Percentiles rank a stretch among this genome's conserved stretches.
Evolutionary conservation across 208 protist genomes (phyloP).

Genomic region (Angomonas deanei): DNA sequence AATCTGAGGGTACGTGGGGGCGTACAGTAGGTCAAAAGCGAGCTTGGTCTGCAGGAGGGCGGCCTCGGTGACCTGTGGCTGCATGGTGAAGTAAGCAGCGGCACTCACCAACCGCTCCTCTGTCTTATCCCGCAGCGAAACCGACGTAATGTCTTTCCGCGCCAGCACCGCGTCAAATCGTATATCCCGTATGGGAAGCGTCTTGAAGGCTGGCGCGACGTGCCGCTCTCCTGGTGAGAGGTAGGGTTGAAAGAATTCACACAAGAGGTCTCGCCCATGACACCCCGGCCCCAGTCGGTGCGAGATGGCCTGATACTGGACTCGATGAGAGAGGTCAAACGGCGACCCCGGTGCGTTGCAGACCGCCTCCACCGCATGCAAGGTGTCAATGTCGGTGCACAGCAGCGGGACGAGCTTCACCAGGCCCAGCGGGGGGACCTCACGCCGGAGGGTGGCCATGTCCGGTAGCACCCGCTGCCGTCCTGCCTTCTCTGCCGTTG

Average conservation of each 20-base stretch:
- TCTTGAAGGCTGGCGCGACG: constrained; percentile 36
- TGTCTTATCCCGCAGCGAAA: not conserved
- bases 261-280: constrained; percentile 33
- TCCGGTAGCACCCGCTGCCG: constrained; percentile 3
- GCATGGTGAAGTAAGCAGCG: constrained; percentile 53
- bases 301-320: constrained; percentile 44
- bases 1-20: constrained; percentile 35
- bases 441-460: not conserved
- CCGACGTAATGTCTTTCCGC: not conserved
- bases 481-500: constrained; percentile 34
- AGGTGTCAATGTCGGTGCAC: constrained; percentile 37
- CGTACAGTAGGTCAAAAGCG: constrained; percentile 59
- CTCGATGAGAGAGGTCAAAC: constrained; percentile 33
- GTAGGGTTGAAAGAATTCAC: constrained; percentile 56
- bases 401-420: constrained; percentile 20
- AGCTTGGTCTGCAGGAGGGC: constrained; percentile 36
- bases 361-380: constrained; percentile 40
- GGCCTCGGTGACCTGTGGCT: constrained; percentile 34
- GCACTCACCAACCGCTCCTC: not conserved
- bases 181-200: constrained; percentile 46
- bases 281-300: constrained; percentile 43
- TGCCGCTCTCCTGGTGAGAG: constrained; percentile 30
- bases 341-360: constrained; percentile 30
- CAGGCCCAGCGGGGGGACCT: not conserved
- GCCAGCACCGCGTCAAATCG: constrained; percentile 53